Base-by-base conservation (phyloP, 495 filamentous ascomycete species). In the Hamigera avellanea region DNA sequence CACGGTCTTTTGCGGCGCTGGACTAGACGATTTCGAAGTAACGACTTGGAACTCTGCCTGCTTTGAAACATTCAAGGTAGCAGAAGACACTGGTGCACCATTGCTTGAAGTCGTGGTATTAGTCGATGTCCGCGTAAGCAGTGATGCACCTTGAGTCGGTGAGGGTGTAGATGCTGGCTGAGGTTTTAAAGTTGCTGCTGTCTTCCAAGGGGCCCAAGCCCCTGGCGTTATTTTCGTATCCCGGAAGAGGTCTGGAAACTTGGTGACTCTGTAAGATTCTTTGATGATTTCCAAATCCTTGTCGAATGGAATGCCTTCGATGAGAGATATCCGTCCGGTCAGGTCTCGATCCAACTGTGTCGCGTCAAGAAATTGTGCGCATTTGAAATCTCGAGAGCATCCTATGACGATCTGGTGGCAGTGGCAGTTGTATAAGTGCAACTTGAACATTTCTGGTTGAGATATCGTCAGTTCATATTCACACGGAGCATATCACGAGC, bases 341-440 rank as follows among this genome's bases (percentile, higher is more conserved):
- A 70, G 66, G 26, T 67, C 54, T 3, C 61, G 58, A 34, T 78
- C 72, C 28, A 61, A 59, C 33, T 73, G 55, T 27, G 78, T 64
- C 17, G 59, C 66, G 45, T 78, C 75, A n/a, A 94, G 57, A 38
- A 81, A 70, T 1, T 75, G 67, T 16, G 72, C 75, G 54, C 86
- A 93, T 23, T 75, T 73, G 38, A 74, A 72, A 54, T 87, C 81
- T 41, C 84, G 80, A 14, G 80, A 81, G 42, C 85, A 79, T 9
- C 85, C 86, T 30, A 94, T 63, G 32, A 88, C 61, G 28, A 93
- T 77, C 41, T 87, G 83, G 46, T 80, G 81, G 57, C 86, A 93
- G 53, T 86, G 82, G 48, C 67, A 72, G 46, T 88, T 72, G 59
- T 75, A 67, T 32, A 78, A 49, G 54, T 76, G 64, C 17, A 77